phyloP scores from a whole-genome alignment of 75 land plant species.

The Picea sitchensis region DNA sequence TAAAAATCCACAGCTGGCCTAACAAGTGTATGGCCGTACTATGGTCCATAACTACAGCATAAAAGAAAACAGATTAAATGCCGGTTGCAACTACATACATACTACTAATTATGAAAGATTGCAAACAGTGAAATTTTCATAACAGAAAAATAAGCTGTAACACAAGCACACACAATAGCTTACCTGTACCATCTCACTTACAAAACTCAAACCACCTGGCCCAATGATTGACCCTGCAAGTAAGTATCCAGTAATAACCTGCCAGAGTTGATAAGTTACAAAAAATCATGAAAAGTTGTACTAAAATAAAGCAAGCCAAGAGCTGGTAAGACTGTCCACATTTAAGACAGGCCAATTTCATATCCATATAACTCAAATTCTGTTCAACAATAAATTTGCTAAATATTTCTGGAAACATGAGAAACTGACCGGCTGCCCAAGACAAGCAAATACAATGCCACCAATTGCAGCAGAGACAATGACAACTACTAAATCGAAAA shows the following conservation, averaged over 20 bases:
- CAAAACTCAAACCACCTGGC: slow-evolving; percentile 94
- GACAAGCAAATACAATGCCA: slow-evolving; percentile 96
- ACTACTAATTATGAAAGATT: neutral
- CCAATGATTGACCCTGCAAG: slow-evolving; percentile 97
- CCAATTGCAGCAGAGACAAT: slow-evolving; percentile 99
- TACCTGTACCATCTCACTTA: slow-evolving; percentile 99
- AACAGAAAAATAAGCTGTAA: neutral
- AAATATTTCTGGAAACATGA: neutral
- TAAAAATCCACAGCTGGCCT: neutral
- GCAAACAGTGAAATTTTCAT: neutral
- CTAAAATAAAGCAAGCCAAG: neutral
- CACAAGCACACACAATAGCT: slow-evolving; percentile 7
- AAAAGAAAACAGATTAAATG: neutral
- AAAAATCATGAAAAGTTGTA: neutral
- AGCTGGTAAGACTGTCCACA: neutral
- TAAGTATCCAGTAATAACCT: slow-evolving; percentile 98
- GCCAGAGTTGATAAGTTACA: slow-evolving; percentile 15
- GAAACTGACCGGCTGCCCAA: slow-evolving; percentile 91
- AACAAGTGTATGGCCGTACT: neutral
- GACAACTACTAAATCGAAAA: slow-evolving; percentile 95
- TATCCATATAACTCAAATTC: neutral
- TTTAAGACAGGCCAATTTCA: neutral
- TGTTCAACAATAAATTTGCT: neutral
- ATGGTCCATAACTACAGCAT: neutral
- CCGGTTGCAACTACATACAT: neutral